Evolutionary conservation across 1,284 basidiomycete genomes (phyloP).

Genomic region (Testicularia cyperi): DNA sequence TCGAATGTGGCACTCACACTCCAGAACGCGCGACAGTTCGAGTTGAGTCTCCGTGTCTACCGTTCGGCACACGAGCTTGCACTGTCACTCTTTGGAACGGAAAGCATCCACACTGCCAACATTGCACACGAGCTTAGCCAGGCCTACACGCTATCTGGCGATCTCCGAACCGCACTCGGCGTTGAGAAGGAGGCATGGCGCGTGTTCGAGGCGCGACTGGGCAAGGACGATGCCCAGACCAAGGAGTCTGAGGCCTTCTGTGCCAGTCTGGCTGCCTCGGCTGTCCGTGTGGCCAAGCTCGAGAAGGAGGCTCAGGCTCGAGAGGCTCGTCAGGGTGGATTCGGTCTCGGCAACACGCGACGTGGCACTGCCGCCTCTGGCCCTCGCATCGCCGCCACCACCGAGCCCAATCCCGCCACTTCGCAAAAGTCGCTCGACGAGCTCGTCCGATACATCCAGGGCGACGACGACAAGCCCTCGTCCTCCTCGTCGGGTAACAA

Average conservation of each 20-base stretch:
- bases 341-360: constrained; percentile 8
- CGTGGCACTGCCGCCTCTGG: constrained; percentile 6
- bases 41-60: constrained; percentile 46
- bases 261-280: constrained; percentile 47
- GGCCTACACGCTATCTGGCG: constrained; percentile 51
- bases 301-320: constrained; percentile 43
- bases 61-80: constrained; percentile 47
- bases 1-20: constrained; percentile 59
- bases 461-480: constrained; percentile 19
- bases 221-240: constrained; percentile 57
- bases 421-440: constrained; percentile 49
- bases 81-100: constrained; percentile 46
- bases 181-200: constrained; percentile 55
- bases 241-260: constrained; percentile 57
- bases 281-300: constrained; percentile 53
- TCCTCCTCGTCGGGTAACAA: constrained; percentile 7
- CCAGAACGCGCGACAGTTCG: constrained; percentile 48
- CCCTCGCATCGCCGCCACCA: constrained; percentile 1
- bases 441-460: constrained; percentile 54
- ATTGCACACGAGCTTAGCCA: constrained; percentile 57
- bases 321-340: constrained; percentile 17
- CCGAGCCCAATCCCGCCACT: not conserved
- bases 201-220: constrained; percentile 53
- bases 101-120: constrained; percentile 57
- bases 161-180: constrained; percentile 53